Evolutionary conservation across 1,284 basidiomycete genomes (phyloP).

Genomic region (Mycena sp.): DNA sequence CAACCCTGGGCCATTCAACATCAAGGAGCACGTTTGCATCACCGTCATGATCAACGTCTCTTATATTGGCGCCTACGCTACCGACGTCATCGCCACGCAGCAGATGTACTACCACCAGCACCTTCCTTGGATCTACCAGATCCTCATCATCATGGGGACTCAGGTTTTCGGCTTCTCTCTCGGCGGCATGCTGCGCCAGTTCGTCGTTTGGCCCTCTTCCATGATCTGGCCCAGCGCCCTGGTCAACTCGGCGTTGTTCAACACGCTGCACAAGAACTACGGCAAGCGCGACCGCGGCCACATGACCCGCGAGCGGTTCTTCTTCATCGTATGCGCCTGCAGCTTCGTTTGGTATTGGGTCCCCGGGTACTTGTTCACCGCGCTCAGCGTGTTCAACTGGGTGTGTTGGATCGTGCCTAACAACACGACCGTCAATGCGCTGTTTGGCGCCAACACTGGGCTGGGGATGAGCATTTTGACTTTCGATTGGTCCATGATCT

Average conservation of each 20-base stretch:
- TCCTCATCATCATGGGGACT: constrained; percentile 59
- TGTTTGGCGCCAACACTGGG: constrained; percentile 82
- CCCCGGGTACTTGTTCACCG: constrained; percentile 86
- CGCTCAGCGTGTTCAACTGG: constrained; percentile 87
- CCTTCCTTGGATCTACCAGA: constrained; percentile 66
- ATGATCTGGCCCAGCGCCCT: constrained; percentile 98
- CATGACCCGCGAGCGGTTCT: constrained; percentile 83
- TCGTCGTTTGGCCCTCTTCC: constrained; percentile 89
- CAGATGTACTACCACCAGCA: constrained; percentile 71
- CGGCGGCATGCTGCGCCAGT: constrained; percentile 83
- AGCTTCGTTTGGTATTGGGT: constrained; percentile 88
- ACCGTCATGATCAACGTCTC: constrained; percentile 86
- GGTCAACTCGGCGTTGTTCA: constrained; percentile 90
- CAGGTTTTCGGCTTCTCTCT: constrained; percentile 75
- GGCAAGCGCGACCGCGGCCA: constrained; percentile 72
- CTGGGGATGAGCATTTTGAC: constrained; percentile 89
- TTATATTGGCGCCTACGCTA: constrained; percentile 72
- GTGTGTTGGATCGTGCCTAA: constrained; percentile 94
- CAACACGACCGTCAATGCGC: constrained; percentile 82
- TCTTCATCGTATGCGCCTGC: constrained; percentile 65
- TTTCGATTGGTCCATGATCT: constrained; percentile 92
- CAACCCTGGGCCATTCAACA: constrained; percentile 91
- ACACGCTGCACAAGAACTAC: constrained; percentile 89
- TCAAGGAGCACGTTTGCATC: constrained; percentile 89
- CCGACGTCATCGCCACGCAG: constrained; percentile 77